These are phyloP conservation scores for Ettlia oleoabundans DNA, from an alignment of 139 green algal genomes.

Conservation along the genomic window DNA sequence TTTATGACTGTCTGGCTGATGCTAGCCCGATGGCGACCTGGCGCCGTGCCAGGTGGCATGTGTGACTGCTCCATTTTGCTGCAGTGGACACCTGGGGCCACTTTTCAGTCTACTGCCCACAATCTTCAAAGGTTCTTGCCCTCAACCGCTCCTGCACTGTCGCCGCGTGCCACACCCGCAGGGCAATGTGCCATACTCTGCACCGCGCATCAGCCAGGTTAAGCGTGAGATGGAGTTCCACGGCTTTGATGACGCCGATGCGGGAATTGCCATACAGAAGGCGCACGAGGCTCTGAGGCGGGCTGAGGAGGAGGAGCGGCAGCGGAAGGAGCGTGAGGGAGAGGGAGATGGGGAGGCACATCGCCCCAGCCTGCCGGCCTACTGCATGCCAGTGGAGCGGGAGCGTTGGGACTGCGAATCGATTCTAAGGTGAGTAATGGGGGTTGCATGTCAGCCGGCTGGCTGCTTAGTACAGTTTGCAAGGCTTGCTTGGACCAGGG, in stretches of 20 bases:
- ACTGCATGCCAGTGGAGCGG: not conserved
- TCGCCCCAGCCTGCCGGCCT: constrained; percentile 25
- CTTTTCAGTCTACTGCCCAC: no score
- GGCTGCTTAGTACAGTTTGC: no score
- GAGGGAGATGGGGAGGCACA: not conserved
- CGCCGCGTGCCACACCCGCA: no score
- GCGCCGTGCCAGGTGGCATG: no score
- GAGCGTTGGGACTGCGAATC: constrained; percentile 93
- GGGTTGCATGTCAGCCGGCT: no score
- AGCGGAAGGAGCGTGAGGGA: not conserved
- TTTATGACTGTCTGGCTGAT: no score
- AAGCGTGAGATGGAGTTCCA: constrained; percentile 31
- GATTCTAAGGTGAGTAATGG: constrained; percentile 65
- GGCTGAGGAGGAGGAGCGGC: constrained; percentile 12
- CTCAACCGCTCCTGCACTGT: no score
- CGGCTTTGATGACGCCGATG: constrained; percentile 44
- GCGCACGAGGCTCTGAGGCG: constrained; percentile 31
- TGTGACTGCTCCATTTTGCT: no score
- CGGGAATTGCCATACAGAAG: constrained; percentile 33
- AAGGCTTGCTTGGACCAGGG: no score
- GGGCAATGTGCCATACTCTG: constrained; percentile 14
- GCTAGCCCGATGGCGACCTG: no score
- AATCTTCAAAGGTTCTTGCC: no score
- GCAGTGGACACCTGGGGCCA: no score
- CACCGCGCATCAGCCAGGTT: constrained; percentile 31